Percentiles rank a stretch among this genome's conserved stretches.
Conservation (phyloP, 345 rosid genomes). For the Eucalyptus sp. region DNA sequence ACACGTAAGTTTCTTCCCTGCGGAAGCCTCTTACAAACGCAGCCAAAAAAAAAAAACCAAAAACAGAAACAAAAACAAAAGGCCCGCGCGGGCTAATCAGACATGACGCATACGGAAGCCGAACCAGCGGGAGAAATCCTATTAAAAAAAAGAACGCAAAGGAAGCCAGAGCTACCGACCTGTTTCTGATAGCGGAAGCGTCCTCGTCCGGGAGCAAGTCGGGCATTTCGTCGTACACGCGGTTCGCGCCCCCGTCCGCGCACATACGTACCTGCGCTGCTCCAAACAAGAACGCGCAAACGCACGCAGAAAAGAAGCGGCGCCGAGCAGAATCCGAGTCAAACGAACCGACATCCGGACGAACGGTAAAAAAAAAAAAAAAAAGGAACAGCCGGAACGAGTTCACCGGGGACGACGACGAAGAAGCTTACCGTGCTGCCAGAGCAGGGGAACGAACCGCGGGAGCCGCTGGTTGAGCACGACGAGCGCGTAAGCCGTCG, state of each 20-base stretch:
- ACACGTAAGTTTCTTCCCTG: not conserved
- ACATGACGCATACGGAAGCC: not conserved
- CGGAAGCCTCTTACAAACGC: not conserved
- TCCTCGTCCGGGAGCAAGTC: constrained; percentile 47
- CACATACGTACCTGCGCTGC: constrained; percentile 78
- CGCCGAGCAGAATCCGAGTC: not conserved
- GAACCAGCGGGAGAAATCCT: not conserved
- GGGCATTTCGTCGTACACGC: constrained; percentile 83
- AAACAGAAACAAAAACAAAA: not conserved
- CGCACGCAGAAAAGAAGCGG: not conserved
- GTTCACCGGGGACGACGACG: not conserved
- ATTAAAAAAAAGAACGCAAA: too few relatives aligned
- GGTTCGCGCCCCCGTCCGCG: constrained; percentile 99
- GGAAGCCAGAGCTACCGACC: constrained; percentile 19
- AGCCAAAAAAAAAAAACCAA: too few relatives aligned
- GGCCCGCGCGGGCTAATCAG: not conserved
- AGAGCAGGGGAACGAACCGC: constrained; percentile 66
- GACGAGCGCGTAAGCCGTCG: constrained; percentile 44
- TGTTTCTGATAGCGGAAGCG: constrained; percentile 36
- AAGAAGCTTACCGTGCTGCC: constrained; percentile 57
- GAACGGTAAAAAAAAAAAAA: fast-evolving
- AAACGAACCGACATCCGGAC: not conserved
- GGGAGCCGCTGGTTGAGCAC: constrained; percentile 73
- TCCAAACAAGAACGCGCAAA: constrained; percentile 12
- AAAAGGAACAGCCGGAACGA: not conserved